phyloP scores from a whole-genome alignment of 106 monocot species.

The Acanthochlamys bracteata region DNA sequence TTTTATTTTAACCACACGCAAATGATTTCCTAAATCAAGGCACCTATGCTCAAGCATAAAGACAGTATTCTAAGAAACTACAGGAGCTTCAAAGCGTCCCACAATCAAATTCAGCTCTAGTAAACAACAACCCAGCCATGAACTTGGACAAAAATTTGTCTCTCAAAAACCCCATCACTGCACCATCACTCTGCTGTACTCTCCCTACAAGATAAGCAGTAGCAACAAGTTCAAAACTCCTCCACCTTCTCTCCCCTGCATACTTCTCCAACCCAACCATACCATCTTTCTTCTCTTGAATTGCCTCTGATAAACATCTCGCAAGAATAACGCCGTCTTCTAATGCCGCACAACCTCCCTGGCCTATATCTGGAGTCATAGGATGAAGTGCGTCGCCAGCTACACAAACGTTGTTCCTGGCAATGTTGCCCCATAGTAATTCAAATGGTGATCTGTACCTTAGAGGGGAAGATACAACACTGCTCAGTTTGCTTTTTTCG shows the following conservation, averaged over 20 bases:
- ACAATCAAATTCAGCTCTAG: slow-evolving; percentile 36
- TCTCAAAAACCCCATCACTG: slow-evolving; percentile 34
- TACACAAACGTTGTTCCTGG: slow-evolving; percentile 42
- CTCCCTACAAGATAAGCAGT: slow-evolving; percentile 36
- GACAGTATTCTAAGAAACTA: too few relatives aligned
- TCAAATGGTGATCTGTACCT: slow-evolving; percentile 43
- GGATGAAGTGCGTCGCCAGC: slow-evolving; percentile 80
- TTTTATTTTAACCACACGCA: too few relatives aligned
- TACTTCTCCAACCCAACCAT: slow-evolving; percentile 39
- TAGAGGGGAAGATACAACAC: slow-evolving; percentile 41
- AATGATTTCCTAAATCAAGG: too few relatives aligned
- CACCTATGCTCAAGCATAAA: too few relatives aligned
- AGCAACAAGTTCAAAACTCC: slow-evolving; percentile 39
- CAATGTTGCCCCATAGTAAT: slow-evolving; percentile 33
- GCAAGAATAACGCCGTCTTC: slow-evolving; percentile 67
- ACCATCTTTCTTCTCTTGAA: slow-evolving; percentile 1
- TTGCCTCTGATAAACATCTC: slow-evolving; percentile 37
- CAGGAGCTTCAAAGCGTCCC: slow-evolving; percentile 25
- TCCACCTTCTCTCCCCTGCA: slow-evolving; percentile 57
- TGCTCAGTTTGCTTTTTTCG: slow-evolving; percentile 35
- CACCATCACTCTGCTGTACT: slow-evolving; percentile 34
- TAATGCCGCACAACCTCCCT: slow-evolving; percentile 69
- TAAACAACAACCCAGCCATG: slow-evolving; percentile 21
- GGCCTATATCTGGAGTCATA: slow-evolving; percentile 77
- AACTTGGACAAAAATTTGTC: slow-evolving; percentile 36